A percentile compares a stretch with the other conserved stretches of the same genome.
Evolutionary conservation across 192 early-diverging fungal genomes (phyloP).

Genomic region (Umbelopsis isabellina): DNA sequence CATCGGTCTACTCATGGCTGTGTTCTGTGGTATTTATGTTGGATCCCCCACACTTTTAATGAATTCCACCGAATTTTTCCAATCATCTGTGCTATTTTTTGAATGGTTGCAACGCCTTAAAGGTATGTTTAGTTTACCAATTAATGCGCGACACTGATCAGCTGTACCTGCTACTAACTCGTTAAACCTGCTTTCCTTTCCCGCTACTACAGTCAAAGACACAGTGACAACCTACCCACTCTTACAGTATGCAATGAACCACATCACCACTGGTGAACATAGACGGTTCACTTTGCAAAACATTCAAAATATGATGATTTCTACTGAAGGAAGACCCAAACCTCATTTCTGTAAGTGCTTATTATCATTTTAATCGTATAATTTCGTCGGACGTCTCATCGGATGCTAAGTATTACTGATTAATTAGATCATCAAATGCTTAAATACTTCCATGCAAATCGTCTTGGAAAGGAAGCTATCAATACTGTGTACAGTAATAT

Average conservation of each 20-base stretch:
- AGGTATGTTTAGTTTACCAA: constrained; percentile 34
- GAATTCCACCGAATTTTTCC: constrained; percentile 62
- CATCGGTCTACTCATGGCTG: constrained; percentile 31
- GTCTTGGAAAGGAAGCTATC: constrained; percentile 70
- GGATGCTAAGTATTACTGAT: not conserved
- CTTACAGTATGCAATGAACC: constrained; percentile 70
- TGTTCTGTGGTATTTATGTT: constrained; percentile 41
- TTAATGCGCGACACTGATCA: not conserved
- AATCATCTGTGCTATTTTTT: constrained; percentile 68
- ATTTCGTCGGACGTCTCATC: not conserved
- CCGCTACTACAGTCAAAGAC: constrained; percentile 61
- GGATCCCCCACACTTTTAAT: constrained; percentile 66
- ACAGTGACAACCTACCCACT: constrained; percentile 64
- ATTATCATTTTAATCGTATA: not conserved
- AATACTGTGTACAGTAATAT: constrained; percentile 75
- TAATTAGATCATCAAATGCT: constrained; percentile 54
- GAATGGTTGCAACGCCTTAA: constrained; percentile 72
- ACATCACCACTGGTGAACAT: constrained; percentile 34
- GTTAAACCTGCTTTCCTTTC: not conserved
- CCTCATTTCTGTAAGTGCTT: constrained; percentile 46
- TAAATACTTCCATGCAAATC: constrained; percentile 60
- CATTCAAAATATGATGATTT: constrained; percentile 67
- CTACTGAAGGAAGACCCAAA: constrained; percentile 56
- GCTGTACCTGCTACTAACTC: not conserved
- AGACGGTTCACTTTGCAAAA: constrained; percentile 30